Evolutionary conservation across 176 grass and related monocot genomes (phyloP), one percentile per base, ranked within the genome.

Genomic region (barley (Hordeum vulgare)): DNA sequence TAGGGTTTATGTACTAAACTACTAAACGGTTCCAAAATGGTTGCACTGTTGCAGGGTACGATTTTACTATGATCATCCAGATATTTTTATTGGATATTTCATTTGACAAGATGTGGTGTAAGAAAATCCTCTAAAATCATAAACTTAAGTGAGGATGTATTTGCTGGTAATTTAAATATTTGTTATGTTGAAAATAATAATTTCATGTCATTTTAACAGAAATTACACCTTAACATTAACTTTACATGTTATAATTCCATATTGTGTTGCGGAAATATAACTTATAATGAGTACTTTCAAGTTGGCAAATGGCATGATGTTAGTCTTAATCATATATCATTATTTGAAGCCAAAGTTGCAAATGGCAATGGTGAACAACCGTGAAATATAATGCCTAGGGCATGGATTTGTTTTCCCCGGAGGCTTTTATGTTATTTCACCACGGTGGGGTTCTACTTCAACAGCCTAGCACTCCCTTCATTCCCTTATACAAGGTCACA

Each of bases 381-480:
- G 90, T 87, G 94, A 97, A 87, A 97, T 97, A 66, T 86, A 92
- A 78, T 76, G 90, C 49, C 90, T 97, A 66, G 92, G 83, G 49
- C 80, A 67, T 20, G 39, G 81, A 79, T 94, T 94, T 83, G 92
- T 83, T 94, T 97, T 81, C 92, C 89, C 82, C 87, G 88, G 74
- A 97, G 94, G 90, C 92, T 97, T 39, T 97, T 88, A 42, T 97
- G 92, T 57, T 97, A 97, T 92, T 94, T 97, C 75, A 94, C 91
- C 15, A 94, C 94, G 69, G 90, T 97, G 70, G 94, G 92, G 34
- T 92, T 97, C 87, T 94, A 97, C 74, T 94, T 97, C 90, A 94
- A 94, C 80, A 92, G 84, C 74, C 90, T 97, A 59, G 92, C n/a
- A n/a, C n/a, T n/a, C n/a, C n/a, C n/a, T n/a, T n/a, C n/a, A n/a